These are phyloP conservation scores for Geotrichum candidum DNA, from an alignment of 1,139 yeast species.

Conservation along the genomic window DNA sequence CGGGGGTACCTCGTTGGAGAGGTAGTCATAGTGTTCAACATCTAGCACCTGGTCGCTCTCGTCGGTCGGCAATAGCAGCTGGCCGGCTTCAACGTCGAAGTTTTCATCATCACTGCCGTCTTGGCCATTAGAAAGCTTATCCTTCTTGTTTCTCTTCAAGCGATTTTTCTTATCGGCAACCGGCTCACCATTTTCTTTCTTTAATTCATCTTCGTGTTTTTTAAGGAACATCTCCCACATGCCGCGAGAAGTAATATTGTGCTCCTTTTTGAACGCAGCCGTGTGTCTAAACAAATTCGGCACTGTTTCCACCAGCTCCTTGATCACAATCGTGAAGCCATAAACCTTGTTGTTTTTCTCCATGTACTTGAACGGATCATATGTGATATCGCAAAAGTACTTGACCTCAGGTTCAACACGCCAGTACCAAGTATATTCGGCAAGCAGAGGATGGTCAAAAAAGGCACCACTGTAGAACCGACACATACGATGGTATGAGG, in stretches of 20 bases:
- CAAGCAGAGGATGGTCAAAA: slow-evolving; percentile 61
- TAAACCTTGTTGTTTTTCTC: slow-evolving; percentile 59
- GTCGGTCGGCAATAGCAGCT: slow-evolving; percentile 9
- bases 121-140: slow-evolving; percentile 19
- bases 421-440: slow-evolving; percentile 82
- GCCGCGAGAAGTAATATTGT: slow-evolving; percentile 46
- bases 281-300: slow-evolving; percentile 76
- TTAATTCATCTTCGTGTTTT: slow-evolving; percentile 24
- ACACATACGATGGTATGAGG: slow-evolving; percentile 65
- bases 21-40: slow-evolving; percentile 18
- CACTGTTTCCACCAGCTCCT: slow-evolving; percentile 70
- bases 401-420: slow-evolving; percentile 88
- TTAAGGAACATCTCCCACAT: slow-evolving; percentile 36
- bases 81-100: slow-evolving; percentile 14
- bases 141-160: slow-evolving; percentile 24
- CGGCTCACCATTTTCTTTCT: slow-evolving; percentile 21
- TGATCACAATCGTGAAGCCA: slow-evolving; percentile 73
- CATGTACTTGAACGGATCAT: slow-evolving; percentile 87
- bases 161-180: slow-evolving; percentile 28
- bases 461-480: slow-evolving; percentile 75
- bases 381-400: slow-evolving; percentile 81
- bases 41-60: slow-evolving; percentile 16
- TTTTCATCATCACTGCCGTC: slow-evolving; percentile 4
- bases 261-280: slow-evolving; percentile 49
- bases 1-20: slow-evolving; percentile 25